Conservation (phyloP, 345 rosid species). For the Psidium guajava region DNA sequence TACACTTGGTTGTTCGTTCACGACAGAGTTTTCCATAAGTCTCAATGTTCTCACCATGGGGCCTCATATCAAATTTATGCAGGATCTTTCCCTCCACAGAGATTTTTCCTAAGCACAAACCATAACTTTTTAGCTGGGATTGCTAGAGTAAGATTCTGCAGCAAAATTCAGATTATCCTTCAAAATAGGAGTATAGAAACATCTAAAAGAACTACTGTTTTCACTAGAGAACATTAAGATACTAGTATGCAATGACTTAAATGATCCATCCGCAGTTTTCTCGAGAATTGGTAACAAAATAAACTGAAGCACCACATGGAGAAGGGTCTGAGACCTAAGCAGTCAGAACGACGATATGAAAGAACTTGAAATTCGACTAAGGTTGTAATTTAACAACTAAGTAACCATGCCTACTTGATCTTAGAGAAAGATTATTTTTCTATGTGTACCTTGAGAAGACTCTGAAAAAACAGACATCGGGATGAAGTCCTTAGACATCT, state of each 20-base stretch:
- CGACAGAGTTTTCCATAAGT: conserved; percentile 73
- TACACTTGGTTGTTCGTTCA: conserved; percentile 59
- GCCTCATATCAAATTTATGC: conserved; percentile 85
- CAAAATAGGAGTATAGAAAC: neutral
- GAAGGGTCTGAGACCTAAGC: neutral
- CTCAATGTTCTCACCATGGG: conserved; percentile 59
- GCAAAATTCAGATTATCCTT: neutral
- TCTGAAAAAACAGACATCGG: conserved; percentile 67
- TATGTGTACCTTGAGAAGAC: conserved; percentile 45
- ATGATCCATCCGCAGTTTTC: neutral
- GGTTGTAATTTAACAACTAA: neutral
- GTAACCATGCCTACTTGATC: neutral
- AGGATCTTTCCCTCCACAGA: conserved; percentile 67
- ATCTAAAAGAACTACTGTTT: neutral
- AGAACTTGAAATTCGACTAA: neutral
- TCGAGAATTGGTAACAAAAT: neutral
- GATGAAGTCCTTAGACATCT: conserved; percentile 59
- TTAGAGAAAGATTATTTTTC: neutral
- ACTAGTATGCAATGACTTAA: neutral
- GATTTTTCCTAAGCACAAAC: conserved; percentile 3
- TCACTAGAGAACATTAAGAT: neutral
- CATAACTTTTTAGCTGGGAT: neutral
- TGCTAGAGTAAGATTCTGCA: neutral
- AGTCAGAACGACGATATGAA: neutral
- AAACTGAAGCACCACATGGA: neutral